Base-by-base conservation (phyloP, 2,329 filamentous ascomycete genomes). In the Bipolaris sorokiniana region DNA sequence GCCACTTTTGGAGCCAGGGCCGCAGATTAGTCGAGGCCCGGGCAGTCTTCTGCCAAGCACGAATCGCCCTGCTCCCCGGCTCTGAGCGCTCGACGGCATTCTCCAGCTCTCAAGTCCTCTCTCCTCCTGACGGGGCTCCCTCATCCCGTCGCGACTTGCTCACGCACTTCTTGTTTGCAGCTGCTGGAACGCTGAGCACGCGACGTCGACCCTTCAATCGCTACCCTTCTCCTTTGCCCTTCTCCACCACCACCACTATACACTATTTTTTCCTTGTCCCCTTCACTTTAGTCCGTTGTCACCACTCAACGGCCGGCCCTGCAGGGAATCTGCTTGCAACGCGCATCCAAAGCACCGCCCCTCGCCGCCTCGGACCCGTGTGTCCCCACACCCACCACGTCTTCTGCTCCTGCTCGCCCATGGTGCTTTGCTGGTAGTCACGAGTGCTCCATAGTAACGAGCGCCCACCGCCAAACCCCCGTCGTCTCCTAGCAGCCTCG, bases 291-390 rank as follows among this genome's bases (percentile, higher is more conserved):
- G 16, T 26, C 26, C 42, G 42, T 54, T 59, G 55, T 56, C 56
- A 59, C 64, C 38, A 38, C 10, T 34, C 55, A 48, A 58, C 41
- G 51, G 59, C 56, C 31, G 52, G 42, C 45, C 37, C 38, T 63
- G 63, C 65, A 66, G 67, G 64, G 65, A 69, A 68, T 60, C 61
- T 62, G 60, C 64, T 68, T 64, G 54, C 60, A 61, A 51, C 62
- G 62, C 66, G 68, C 67, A 72, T 65, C 61, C 63, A 63, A 52
- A 61, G 64, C 42, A 45, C 63, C 60, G 23, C 65, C 68, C 62
- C 62, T 58, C 66, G 51, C 54, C 61, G 55, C 61, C 56, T 55
- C 56, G 53, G 58, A 47, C 48, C 48, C 51, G 49, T 51, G 49
- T 51, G 48, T 62, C 61, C 61, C 57, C 57, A 62, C 64, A 60